Evolutionary conservation across 2,329 filamentous ascomycete genomes (phyloP), one percentile per base, ranked within the genome.

Genomic region (Akanthomyces dipterigenus): DNA sequence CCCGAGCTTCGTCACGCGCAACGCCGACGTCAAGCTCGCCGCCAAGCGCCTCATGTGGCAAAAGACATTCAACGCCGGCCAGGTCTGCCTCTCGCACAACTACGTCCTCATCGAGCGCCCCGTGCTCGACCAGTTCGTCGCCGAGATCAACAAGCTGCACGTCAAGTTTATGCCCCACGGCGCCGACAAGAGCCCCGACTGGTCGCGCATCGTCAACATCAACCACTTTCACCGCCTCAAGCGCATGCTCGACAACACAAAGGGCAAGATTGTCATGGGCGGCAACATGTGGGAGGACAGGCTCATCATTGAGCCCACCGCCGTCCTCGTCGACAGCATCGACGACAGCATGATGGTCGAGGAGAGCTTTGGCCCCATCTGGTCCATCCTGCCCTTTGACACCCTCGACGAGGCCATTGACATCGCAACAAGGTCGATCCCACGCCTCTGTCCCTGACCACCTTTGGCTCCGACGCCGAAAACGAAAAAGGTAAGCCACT

Each of bases 291-390:
- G 98, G 72, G 87, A 90, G 71, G 79, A 82, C 40, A 83, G 91
- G 36, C 86, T 89, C 55, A 97, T 89, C 75, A 95, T 99, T 67
- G 91, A 93, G 72, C 91, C 93, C 1, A 99, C 95, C 0, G 86
- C 93, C n/a, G 87, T 99, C n/a, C 82, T 91, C 63, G 88, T 97
- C 42, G 81, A 90, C 66, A 86, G 85, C 64, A 71, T 83, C 18
- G 63, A 76, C 31, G 82, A 93, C 54, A 93, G 96, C 75, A 84
- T 97, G 74, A 83, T 97, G 70, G 77, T 78, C 26, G 85, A 96
- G 65, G 95, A 99, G 77, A 91, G 88, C 48, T 99, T 99, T 71
- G 95, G 93, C 7, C 95, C 95, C n/a, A 81, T 96, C 63, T 91
- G 96, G 67, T 88, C 90, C 64, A 86, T 98, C 64, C 77, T 96